Conservation (phyloP, 2,329 filamentous ascomycete genomes). For the Hymenoscyphus scutula region DNA sequence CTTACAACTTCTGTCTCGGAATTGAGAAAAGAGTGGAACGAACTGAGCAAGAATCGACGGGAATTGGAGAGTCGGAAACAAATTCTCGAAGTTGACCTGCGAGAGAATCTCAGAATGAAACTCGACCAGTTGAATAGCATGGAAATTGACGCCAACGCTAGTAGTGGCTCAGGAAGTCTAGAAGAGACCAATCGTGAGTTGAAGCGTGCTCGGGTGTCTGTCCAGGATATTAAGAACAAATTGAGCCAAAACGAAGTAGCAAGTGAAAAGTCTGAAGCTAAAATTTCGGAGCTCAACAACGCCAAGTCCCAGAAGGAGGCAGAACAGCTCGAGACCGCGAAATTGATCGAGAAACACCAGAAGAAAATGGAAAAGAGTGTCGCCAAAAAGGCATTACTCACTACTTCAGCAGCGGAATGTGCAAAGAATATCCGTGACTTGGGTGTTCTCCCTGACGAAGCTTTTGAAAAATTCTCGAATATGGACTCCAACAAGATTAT, state of each 20-base stretch:
- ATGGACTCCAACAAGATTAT: conserved; percentile 63
- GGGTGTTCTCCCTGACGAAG: conserved; percentile 89
- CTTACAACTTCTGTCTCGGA: conserved; percentile 69
- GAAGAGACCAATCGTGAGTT: conserved; percentile 80
- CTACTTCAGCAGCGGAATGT: conserved; percentile 74
- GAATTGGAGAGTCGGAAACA: conserved; percentile 80
- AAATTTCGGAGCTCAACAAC: conserved; percentile 39
- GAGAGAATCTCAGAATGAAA: conserved; percentile 83
- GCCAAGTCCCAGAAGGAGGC: conserved; percentile 64
- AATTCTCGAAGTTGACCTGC: conserved; percentile 79
- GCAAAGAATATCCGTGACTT: conserved; percentile 88
- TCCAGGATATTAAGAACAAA: conserved; percentile 65
- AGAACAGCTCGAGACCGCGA: conserved; percentile 71
- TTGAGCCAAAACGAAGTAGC: conserved; percentile 72
- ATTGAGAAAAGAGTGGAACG: conserved; percentile 73
- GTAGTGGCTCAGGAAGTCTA: conserved; percentile 62
- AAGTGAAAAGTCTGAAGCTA: conserved; percentile 55
- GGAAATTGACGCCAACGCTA: conserved; percentile 65
- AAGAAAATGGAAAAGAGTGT: conserved; percentile 90
- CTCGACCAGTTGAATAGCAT: conserved; percentile 81
- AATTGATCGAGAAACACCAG: conserved; percentile 79
- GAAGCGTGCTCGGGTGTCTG: conserved; percentile 68
- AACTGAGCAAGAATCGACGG: conserved; percentile 68
- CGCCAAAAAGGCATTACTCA: conserved; percentile 79
- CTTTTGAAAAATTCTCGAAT: conserved; percentile 85